Evolutionary conservation across 441 rosid genomes (phyloP).

Genomic region (Euphorbia celastroides): DNA sequence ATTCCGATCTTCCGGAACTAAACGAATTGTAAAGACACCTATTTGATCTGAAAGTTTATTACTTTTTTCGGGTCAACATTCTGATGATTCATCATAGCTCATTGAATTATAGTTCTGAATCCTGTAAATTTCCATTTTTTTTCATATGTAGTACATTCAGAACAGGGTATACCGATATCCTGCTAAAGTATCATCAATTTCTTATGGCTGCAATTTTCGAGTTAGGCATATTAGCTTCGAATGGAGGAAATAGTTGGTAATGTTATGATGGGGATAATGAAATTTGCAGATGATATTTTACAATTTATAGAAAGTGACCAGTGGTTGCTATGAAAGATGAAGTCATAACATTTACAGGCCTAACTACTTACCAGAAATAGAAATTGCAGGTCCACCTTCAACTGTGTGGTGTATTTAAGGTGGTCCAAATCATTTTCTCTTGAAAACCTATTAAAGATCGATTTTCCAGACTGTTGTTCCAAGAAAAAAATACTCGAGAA

Average conservation of each 20-base stretch:
- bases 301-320: background rate
- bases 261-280: background rate
- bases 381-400: slow-evolving; percentile 11
- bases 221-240: background rate
- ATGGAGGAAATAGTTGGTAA: background rate
- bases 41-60: background rate
- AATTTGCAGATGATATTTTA: background rate
- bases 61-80: slow-evolving; percentile 7
- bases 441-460: too few relatives aligned
- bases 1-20: slow-evolving; percentile 22
- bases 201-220: background rate
- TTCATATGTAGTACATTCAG: background rate
- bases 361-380: background rate
- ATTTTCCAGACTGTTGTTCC: too few relatives aligned
- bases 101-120: background rate
- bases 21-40: slow-evolving; percentile 48
- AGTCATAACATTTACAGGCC: too few relatives aligned
- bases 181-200: background rate
- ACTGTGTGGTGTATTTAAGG: background rate
- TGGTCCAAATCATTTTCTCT: background rate
- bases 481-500: too few relatives aligned
- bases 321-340: background rate
- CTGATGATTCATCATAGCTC: background rate
- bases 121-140: too few relatives aligned
- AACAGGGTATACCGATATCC: background rate